Evolutionary conservation across 305 asterid species (phyloP), one percentile per base, ranked within the genome.

Genomic region (Salvia sclarea): DNA sequence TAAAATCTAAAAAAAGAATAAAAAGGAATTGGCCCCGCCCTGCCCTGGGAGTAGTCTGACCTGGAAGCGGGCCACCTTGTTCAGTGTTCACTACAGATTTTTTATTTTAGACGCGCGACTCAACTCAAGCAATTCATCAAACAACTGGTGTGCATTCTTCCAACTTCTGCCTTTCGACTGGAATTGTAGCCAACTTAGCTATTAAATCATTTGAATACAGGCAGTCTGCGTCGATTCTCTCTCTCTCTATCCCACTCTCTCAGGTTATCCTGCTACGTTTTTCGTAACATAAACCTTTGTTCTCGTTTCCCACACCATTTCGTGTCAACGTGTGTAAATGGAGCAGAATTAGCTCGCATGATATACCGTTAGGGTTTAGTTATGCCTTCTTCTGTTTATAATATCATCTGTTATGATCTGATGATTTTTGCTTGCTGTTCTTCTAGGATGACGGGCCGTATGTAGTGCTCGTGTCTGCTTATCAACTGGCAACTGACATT

Each of bases 361-460:
- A 47, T 33, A 11, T 31, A 11, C 7, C 45, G 3, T 45, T 21
- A n/a, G 66, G 3, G 16, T 52, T 13, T 53, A 38, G 18, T 17
- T 70, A 22, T 20, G 12, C 10, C 13, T 21, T 20, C 55, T 7
- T 30, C 47, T 22, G 41, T 38, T 53, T 55, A 8, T 18, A 16
- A 43, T n/a, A n/a, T 73, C 35, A 5, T 44, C 41, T 21, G 13
- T 22, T 50, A 20, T 47, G 43, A 9, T 44, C 50, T 56, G 56
- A 20, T 16, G 70, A 22, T n/a, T 17, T 50, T 40, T 21, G 8
- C 6, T 10, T 24, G 47, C 14, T 61, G 48, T 55, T 78, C 68
- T 55, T 78, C 68, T 69, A 73, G 74, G 57, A 17, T 60, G 70
- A 53, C 20, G 45, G 31, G 12, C 43, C 22, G 13, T 35, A 16